A percentile compares a stretch with the other conserved stretches of the same genome.
phyloP scores from a whole-genome alignment of 129 eudicot genomes.

The Chrysanthemum makinoi region DNA sequence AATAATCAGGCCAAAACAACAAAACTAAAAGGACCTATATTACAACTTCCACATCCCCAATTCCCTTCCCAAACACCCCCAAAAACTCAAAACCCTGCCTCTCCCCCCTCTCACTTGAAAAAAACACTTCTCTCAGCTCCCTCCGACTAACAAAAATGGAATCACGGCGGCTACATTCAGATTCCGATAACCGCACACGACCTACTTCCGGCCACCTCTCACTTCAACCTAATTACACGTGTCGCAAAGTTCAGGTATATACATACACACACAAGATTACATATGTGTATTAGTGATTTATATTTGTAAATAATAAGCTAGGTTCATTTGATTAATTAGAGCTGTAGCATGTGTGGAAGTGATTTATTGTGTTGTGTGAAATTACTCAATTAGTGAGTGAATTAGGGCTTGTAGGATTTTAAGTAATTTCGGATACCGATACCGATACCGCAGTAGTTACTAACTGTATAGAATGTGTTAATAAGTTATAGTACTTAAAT shows the following conservation, averaged over 20 bases:
- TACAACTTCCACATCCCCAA: not conserved
- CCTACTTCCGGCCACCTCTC: constrained; percentile 17
- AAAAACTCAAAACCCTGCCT: constrained; percentile 32
- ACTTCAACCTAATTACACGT: constrained; percentile 40
- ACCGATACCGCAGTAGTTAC: too few relatives aligned
- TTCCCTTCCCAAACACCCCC: constrained; percentile 6
- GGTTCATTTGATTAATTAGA: not conserved
- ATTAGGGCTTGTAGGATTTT: constrained; percentile 26
- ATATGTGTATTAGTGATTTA: not conserved
- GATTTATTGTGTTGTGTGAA: too few relatives aligned
- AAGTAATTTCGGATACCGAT: not conserved
- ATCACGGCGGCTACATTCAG: constrained; percentile 18
- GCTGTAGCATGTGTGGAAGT: not conserved
- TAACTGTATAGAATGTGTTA: too few relatives aligned
- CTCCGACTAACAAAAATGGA: constrained; percentile 23
- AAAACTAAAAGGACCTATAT: constrained; percentile 24
- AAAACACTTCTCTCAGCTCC: constrained; percentile 30
- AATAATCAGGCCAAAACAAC: not conserved
- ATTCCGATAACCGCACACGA: constrained; percentile 31
- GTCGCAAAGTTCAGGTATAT: constrained; percentile 36
- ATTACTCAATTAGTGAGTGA: constrained; percentile 6
- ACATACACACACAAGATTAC: not conserved
- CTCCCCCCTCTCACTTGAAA: constrained; percentile 27
- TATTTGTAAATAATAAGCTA: not conserved
- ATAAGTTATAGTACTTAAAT: too few relatives aligned